Conservation (phyloP, 257 asterid species). For the Plantago ovata region DNA sequence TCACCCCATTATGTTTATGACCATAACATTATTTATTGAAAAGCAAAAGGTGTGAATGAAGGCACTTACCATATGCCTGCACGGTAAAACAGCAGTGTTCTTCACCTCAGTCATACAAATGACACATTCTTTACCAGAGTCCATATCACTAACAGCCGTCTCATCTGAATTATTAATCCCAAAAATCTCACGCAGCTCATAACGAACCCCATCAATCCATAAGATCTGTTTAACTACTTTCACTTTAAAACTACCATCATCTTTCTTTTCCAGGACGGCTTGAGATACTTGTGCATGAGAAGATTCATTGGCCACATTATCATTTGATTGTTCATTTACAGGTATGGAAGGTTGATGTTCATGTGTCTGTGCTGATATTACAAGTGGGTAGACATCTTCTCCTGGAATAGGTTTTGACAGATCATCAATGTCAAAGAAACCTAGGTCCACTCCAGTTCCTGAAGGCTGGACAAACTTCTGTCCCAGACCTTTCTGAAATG, state of each 20-base stretch:
- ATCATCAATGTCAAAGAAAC: conserved; percentile 76
- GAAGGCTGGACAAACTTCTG: conserved; percentile 87
- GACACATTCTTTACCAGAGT: conserved; percentile 82
- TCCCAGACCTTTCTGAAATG: conserved; percentile 69
- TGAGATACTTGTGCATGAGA: conserved; percentile 77
- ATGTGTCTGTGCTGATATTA: conserved; percentile 64
- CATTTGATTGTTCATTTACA: conserved; percentile 21
- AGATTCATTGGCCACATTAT: conserved; percentile 26
- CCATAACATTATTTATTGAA: background rate
- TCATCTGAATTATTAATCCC: conserved; percentile 64
- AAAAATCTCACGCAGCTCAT: conserved; percentile 84
- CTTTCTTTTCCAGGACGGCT: conserved; percentile 60
- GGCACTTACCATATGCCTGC: conserved; percentile 88
- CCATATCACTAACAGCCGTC: conserved; percentile 42
- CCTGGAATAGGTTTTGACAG: conserved; percentile 65
- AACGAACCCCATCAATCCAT: conserved; percentile 69
- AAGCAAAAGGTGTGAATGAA: conserved; percentile 6
- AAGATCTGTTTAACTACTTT: conserved; percentile 80
- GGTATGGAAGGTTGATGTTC: conserved; percentile 23
- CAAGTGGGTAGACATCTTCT: conserved; percentile 79
- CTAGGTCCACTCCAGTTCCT: conserved; percentile 89
- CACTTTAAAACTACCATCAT: conserved; percentile 43
- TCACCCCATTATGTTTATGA: background rate
- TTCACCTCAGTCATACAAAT: conserved; percentile 92
- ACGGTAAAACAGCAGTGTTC: conserved; percentile 87